Percentiles rank a stretch among this genome's conserved stretches.
Evolutionary conservation across 768 basidiomycete genomes (phyloP).

Genomic region (Chlorophyllum brunneum): DNA sequence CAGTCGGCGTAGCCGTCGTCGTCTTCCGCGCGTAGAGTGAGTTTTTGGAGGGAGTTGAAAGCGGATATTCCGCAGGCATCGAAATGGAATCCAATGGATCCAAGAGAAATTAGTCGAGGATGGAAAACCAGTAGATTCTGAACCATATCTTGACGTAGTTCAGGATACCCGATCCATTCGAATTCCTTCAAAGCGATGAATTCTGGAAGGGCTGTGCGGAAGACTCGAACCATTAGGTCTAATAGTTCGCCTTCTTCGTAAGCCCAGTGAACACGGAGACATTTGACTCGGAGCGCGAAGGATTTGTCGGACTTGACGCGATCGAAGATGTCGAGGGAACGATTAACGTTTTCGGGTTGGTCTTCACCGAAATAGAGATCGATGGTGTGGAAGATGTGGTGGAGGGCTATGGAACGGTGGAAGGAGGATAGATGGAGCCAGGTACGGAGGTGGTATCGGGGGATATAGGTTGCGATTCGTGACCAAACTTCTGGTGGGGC

Average conservation of each 20-base stretch:
- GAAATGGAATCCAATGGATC: conserved; percentile 74
- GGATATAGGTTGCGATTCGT: conserved; percentile 55
- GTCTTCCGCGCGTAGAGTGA: conserved; percentile 67
- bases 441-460: conserved; percentile 62
- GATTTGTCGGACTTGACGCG: conserved; percentile 56
- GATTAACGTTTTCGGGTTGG: conserved; percentile 47
- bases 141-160: conserved; percentile 65
- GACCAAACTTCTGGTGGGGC: conserved; percentile 69
- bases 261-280: conserved; percentile 62
- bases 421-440: conserved; percentile 66
- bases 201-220: conserved; percentile 58
- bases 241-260: conserved; percentile 68
- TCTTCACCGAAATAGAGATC: conserved; percentile 70
- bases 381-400: conserved; percentile 62
- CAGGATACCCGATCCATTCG: conserved; percentile 78
- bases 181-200: conserved; percentile 60
- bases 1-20: conserved; percentile 70
- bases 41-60: conserved; percentile 56
- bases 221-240: conserved; percentile 59
- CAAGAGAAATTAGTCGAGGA: conserved; percentile 49
- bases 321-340: conserved; percentile 65
- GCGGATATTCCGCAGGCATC: conserved; percentile 67
- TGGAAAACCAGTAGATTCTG: conserved; percentile 52
- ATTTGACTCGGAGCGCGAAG: conserved; percentile 58
- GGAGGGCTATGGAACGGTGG: conserved; percentile 60